Percentiles rank a stretch among this genome's conserved stretches.
Evolutionary conservation across 1,139 yeast species (phyloP).

Genomic region (Taphrina flavorubra): DNA sequence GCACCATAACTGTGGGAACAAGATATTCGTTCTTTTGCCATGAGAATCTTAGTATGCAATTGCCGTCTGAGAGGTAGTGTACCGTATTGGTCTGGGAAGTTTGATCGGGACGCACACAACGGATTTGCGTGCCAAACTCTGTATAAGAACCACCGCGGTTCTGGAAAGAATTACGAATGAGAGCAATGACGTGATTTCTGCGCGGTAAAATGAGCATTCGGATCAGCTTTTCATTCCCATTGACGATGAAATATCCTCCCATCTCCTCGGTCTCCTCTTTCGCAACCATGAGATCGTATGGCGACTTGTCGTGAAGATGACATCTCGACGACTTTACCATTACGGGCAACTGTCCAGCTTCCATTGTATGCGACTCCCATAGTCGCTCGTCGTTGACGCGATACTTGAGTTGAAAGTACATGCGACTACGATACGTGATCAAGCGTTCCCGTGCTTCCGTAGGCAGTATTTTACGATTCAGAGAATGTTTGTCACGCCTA

Average conservation of each 20-base stretch:
- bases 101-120: conserved; percentile 95
- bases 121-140: conserved; percentile 88
- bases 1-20: conserved; percentile 89
- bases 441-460: conserved; percentile 78
- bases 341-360: conserved; percentile 88
- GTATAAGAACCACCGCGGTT: conserved; percentile 93
- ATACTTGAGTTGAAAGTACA: conserved; percentile 81
- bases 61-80: conserved; percentile 94
- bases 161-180: conserved; percentile 89
- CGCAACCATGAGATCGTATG: conserved; percentile 73
- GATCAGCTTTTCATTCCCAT: conserved; percentile 93
- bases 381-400: conserved; percentile 85
- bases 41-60: conserved; percentile 92
- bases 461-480: conserved; percentile 84
- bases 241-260: conserved; percentile 95
- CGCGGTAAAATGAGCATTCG: conserved; percentile 98
- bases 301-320: conserved; percentile 81
- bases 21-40: conserved; percentile 96
- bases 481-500: conserved; percentile 73
- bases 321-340: conserved; percentile 92
- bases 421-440: conserved; percentile 72
- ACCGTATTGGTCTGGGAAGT: conserved; percentile 95
- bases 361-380: conserved; percentile 74
- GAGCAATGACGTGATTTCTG: conserved; percentile 97
- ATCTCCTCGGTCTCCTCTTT: conserved; percentile 94